These are phyloP conservation scores for Aulographum hederae DNA, from an alignment of 2,329 filamentous ascomycete species.

Conservation along the genomic window DNA sequence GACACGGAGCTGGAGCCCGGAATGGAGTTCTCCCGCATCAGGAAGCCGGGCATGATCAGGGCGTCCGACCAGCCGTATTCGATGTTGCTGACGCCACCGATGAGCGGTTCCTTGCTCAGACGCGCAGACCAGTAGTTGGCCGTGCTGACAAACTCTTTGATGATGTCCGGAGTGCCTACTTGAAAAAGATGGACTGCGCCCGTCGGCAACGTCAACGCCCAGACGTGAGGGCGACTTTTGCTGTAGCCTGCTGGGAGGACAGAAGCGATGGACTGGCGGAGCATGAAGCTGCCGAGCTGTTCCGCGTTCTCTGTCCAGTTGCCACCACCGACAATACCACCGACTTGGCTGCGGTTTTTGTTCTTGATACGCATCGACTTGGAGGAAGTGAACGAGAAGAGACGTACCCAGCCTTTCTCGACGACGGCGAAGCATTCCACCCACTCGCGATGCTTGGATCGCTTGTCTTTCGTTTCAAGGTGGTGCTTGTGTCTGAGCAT, in stretches of 20 bases:
- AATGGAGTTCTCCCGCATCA: conserved; percentile 22
- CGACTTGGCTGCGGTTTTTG: conserved; percentile 26
- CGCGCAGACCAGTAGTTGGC: conserved; percentile 97
- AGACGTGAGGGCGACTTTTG: conserved; percentile 76
- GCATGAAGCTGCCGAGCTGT: conserved; percentile 66
- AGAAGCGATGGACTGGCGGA: conserved; percentile 83
- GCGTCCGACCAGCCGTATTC: conserved; percentile 92
- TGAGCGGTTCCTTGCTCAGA: conserved; percentile 78
- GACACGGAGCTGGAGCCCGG: background rate
- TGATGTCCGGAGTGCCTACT: conserved; percentile 85
- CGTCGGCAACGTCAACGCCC: conserved; percentile 78
- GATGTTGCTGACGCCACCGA: conserved; percentile 88
- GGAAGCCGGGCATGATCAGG: conserved; percentile 41
- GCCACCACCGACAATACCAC: conserved; percentile 56
- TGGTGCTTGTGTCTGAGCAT: conserved; percentile 94
- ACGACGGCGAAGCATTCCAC: conserved; percentile 89
- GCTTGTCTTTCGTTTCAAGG: conserved; percentile 75
- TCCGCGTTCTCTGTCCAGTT: conserved; percentile 98
- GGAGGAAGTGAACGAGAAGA: conserved; percentile 76
- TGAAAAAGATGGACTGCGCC: conserved; percentile 97
- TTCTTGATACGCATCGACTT: conserved; percentile 57
- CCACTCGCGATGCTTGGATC: conserved; percentile 89
- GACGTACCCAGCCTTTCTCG: conserved; percentile 79
- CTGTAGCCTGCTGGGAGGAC: conserved; percentile 83
- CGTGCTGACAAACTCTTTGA: conserved; percentile 81